Evolutionary conservation across 2,329 filamentous ascomycete genomes (phyloP), one percentile per base, ranked within the genome.

Genomic region (Geosmithia putterillii): DNA sequence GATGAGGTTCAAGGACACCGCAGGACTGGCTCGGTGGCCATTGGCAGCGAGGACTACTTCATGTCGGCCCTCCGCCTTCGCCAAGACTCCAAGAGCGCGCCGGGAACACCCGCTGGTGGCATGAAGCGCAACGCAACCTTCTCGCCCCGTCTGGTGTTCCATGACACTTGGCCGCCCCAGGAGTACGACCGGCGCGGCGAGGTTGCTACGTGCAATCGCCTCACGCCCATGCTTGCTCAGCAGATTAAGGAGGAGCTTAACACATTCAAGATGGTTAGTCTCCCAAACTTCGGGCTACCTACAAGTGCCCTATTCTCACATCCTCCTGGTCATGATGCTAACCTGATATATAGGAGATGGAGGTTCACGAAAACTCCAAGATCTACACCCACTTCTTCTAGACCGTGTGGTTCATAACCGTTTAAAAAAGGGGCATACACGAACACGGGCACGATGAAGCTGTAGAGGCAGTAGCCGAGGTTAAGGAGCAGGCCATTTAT

Each of bases 341-440:
- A 76, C 53, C 35, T 15, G 21, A 14, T 10, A 14, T 43, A 35
- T 48, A 96, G 92, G 92, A 98, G 70, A 98, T 98, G 92, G 92
- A 96, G 71, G 92, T 98, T 56, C 92, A 98, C 63, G 92, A 96
- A 67, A 86, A 83, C 61, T 96, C 92, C 52, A 98, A 96, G 71
- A 89, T 95, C 58, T 95, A 98, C 73, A 98, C 92, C 55, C 92
- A 98, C 75, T 98, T 98, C 76, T 96, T 98, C 74, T 98, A 90
- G 65, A 38, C 25, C 17, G 36, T 52, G 45, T 50, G 23, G 40
- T n/a, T 7, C 23, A 18, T 48, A 50, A 48, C 46, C 51, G 46
- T 51, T 54, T 52, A 49, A 50, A 47, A 49, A 52, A 47, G 41
- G 49, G 50, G 50, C 28, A 32, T 12, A 32, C 28, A 32, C 28